Conservation (phyloP, 2,329 filamentous ascomycete genomes). For the Passalora sequoiae region DNA sequence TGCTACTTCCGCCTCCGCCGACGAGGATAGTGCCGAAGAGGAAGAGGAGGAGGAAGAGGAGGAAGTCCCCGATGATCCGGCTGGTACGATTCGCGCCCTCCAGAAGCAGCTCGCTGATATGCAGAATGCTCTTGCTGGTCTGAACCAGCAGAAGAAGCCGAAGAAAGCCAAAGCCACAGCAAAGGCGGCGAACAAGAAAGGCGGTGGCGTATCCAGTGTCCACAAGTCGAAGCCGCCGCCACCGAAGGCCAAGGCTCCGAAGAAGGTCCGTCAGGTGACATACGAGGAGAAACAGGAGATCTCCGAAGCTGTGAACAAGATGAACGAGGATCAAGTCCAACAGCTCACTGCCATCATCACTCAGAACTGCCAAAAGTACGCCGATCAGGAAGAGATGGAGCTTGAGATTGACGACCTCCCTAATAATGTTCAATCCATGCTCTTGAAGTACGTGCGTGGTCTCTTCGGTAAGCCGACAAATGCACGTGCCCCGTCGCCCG, state of each 20-base stretch:
- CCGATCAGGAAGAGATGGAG: constrained; percentile 56
- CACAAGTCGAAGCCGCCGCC: constrained; percentile 36
- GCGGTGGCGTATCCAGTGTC: too few relatives aligned
- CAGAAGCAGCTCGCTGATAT: constrained; percentile 59
- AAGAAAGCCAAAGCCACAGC: constrained; percentile 23
- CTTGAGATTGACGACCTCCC: constrained; percentile 60
- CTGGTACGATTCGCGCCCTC: constrained; percentile 61
- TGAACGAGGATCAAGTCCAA: constrained; percentile 72
- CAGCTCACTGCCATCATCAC: constrained; percentile 87
- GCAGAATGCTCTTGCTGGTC: constrained; percentile 39
- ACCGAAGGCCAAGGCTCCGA: constrained; percentile 43
- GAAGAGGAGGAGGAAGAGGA: constrained; percentile 56
- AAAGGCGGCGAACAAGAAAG: constrained; percentile 23
- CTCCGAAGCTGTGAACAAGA: constrained; percentile 51
- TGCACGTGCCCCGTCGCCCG: constrained; percentile 25
- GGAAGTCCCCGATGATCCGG: constrained; percentile 38
- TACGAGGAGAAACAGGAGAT: constrained; percentile 87
- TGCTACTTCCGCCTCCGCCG: constrained; percentile 59
- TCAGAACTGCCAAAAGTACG: constrained; percentile 68
- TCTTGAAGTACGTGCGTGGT: constrained; percentile 51
- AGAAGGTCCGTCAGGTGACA: constrained; percentile 63
- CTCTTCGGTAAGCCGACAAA: constrained; percentile 33
- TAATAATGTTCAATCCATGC: constrained; percentile 50
- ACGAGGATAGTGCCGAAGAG: constrained; percentile 67
- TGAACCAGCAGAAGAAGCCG: constrained; percentile 47